Conservation (phyloP, 768 basidiomycete genomes). For the Lactarius sp. region DNA sequence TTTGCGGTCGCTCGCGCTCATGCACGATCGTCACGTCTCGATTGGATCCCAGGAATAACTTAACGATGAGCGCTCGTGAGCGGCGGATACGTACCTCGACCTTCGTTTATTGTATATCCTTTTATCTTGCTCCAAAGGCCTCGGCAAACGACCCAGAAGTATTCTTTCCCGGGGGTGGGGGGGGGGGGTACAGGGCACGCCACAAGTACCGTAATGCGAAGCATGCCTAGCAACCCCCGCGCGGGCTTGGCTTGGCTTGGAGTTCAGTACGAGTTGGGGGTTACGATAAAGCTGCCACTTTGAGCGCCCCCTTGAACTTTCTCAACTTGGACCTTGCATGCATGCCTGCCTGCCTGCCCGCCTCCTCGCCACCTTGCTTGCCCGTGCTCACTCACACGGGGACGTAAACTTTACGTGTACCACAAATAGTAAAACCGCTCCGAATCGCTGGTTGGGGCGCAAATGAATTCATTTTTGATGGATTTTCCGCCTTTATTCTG, state of each 20-base stretch:
- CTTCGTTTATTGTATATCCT: not conserved
- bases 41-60: not conserved
- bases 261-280: too few species aligned
- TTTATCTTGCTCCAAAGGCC: not conserved
- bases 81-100: not conserved
- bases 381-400: not conserved
- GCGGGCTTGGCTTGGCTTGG: not conserved
- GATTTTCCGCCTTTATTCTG: not conserved
- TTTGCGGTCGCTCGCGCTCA: not conserved
- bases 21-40: constrained; percentile 1
- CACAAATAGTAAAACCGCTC: not conserved
- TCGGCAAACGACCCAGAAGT: not conserved
- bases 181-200: not conserved
- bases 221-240: not conserved
- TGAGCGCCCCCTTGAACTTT: not conserved
- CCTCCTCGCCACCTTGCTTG: not conserved
- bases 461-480: not conserved
- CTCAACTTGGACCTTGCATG: not conserved
- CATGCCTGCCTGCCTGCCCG: not conserved
- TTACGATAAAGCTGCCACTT: not conserved
- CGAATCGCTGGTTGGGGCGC: not conserved
- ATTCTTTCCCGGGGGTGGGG: not conserved
- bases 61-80: not conserved
- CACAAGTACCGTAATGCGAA: not conserved
- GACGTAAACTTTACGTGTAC: not conserved